Conservation (phyloP, 257 asterid genomes). For the Salvia hispanica region DNA sequence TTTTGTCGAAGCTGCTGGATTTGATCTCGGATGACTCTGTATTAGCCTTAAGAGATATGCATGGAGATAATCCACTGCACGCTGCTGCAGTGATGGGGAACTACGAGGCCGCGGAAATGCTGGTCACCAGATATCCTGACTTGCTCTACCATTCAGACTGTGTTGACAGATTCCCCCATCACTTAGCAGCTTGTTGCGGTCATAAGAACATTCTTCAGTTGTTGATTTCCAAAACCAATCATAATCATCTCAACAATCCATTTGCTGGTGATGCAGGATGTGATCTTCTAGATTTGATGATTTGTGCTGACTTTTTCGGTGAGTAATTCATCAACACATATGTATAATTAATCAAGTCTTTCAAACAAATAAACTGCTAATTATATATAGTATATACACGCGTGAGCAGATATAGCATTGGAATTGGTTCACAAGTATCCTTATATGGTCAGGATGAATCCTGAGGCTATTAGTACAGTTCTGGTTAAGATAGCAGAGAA, state of each 20-base stretch:
- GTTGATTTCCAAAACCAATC: background rate
- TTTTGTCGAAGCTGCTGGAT: no score
- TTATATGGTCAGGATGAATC: background rate
- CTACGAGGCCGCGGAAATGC: no score
- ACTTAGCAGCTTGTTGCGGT: background rate
- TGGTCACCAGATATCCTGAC: no score
- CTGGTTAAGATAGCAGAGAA: background rate
- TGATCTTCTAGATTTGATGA: background rate
- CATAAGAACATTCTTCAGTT: background rate
- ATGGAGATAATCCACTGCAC: no score
- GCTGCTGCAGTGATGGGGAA: no score
- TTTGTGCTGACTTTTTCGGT: background rate
- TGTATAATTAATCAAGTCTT: no score
- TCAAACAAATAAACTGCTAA: no score
- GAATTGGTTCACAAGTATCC: constrained; percentile 27
- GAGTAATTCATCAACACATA: background rate
- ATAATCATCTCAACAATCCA: background rate
- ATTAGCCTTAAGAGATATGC: no score
- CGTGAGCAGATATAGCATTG: constrained; percentile 27
- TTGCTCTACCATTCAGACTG: no score
- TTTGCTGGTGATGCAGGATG: background rate
- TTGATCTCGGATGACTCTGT: no score
- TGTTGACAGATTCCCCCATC: background rate
- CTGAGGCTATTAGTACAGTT: background rate
- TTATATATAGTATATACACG: no score